These are phyloP conservation scores for Leucoagaricus sp. DNA, from an alignment of 1,284 basidiomycete species.

Conservation along the genomic window DNA sequence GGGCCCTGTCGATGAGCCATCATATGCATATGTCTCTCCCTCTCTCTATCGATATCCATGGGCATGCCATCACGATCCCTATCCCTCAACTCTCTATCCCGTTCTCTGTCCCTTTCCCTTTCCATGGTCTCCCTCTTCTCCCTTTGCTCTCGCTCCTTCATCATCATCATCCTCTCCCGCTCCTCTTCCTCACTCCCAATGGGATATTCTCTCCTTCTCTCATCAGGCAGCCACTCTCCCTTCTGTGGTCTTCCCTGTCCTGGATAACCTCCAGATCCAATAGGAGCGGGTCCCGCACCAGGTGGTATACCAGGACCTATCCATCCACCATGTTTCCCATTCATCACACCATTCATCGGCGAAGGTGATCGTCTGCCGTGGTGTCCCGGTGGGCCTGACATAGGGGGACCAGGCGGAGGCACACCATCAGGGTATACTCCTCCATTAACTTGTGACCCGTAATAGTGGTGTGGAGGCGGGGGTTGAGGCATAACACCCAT, in stretches of 20 bases:
- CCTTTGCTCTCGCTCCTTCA: conserved; percentile 24
- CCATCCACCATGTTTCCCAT: conserved; percentile 30
- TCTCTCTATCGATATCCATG: conserved; percentile 13
- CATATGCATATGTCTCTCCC: conserved; percentile 22
- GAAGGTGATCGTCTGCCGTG: conserved; percentile 33
- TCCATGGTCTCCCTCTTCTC: conserved; percentile 23
- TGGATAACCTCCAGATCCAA: conserved; percentile 19
- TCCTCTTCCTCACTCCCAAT: conserved; percentile 28
- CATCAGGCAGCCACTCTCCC: conserved; percentile 17
- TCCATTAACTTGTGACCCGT: conserved; percentile 11
- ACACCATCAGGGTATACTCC: neutral
- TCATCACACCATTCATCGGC: conserved; percentile 26
- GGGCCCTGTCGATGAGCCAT: conserved; percentile 16
- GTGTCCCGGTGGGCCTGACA: conserved; percentile 2
- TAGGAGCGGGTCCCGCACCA: conserved; percentile 12
- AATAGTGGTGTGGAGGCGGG: conserved; percentile 7
- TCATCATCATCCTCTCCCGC: conserved; percentile 18
- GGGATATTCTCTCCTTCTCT: conserved; percentile 22
- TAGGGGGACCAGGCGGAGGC: neutral
- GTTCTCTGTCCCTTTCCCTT: conserved; percentile 18
- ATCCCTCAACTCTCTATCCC: conserved; percentile 12
- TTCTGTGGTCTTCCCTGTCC: conserved; percentile 24
- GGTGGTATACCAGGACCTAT: conserved; percentile 25
- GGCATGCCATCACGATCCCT: conserved; percentile 23
- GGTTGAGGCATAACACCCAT: neutral